Base-by-base conservation (phyloP, 2,329 filamentous ascomycete genomes). In the Didymella segeticola region DNA sequence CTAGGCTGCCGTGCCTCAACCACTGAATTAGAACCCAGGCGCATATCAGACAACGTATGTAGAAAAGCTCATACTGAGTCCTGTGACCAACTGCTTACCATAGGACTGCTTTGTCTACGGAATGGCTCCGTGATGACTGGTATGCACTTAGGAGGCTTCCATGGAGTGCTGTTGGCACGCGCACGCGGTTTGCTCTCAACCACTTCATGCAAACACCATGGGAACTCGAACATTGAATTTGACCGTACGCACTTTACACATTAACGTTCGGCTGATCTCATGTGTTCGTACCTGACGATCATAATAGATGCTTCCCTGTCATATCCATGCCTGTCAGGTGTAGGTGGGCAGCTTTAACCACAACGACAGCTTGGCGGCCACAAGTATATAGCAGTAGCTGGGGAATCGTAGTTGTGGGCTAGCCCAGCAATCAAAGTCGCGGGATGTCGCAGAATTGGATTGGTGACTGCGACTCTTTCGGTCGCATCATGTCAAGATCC, bases 401-500 rank as follows among this genome's bases (percentile, higher is more conserved):
- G 45, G 47, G n/a, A 39, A 33, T 30, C 54, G 50, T 43, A 39
- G 50, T 31, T 54, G 19, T 17, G 36, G 29, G n/a, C 43, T 45
- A 27, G 42, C 41, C 42, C 27, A 43, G 25, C 36, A 58, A 53
- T 38, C 29, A 43, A 37, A 51, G 57, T 34, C 47, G 45, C 50
- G 56, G 58, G 46, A 36, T 55, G 57, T 61, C 52, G 46, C 62
- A 56, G 48, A 48, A 15, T 48, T 38, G 53, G 50, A 58, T 43
- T 49, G 39, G 43, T 31, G 46, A 56, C 53, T 69, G 69, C 63
- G 62, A 72, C 70, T 60, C 30, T 37, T 49, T 27, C 43, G 57
- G 70, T 72, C 65, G 66, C 69, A 71, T 68, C 67, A 62, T 70
- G 47, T 53, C 64, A 62, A 49, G 58, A 53, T 60, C 58, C 58